Percentiles rank a stretch among this genome's conserved stretches.
phyloP scores from a whole-genome alignment of 2,329 filamentous ascomycete genomes.

The Pseudocercospora ulei region DNA sequence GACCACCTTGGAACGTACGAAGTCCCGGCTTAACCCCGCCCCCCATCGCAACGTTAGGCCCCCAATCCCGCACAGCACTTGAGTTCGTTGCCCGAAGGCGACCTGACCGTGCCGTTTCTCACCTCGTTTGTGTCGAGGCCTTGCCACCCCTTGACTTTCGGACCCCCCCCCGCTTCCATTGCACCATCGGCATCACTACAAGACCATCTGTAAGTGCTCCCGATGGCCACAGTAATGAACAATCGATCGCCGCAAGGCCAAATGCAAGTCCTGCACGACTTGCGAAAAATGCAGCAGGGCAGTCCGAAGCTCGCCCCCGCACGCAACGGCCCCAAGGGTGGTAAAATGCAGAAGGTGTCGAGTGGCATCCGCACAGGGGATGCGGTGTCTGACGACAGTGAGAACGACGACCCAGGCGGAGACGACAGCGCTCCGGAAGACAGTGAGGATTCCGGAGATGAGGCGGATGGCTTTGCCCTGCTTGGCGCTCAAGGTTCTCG shows the following conservation, averaged over 20 bases:
- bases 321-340: conserved; percentile 15
- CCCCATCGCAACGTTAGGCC: conserved; percentile 15
- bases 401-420: conserved; percentile 21
- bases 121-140: neutral
- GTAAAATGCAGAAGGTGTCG: conserved; percentile 14
- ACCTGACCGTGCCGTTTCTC: conserved; percentile 14
- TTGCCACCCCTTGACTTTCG: neutral
- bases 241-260: conserved; percentile 6
- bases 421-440: conserved; percentile 22
- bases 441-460: conserved; percentile 19
- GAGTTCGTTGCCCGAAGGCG: conserved; percentile 28
- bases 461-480: conserved; percentile 31
- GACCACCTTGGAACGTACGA: conserved; percentile 21
- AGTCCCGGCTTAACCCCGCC: conserved; percentile 21
- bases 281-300: conserved; percentile 16
- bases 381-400: conserved; percentile 22
- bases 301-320: conserved; percentile 13
- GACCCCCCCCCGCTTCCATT: neutral
- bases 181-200: neutral
- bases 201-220: neutral
- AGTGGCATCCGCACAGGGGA: conserved; percentile 18
- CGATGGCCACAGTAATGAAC: conserved; percentile 3
- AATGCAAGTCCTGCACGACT: conserved; percentile 15
- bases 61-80: conserved; percentile 18
- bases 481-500: conserved; percentile 22